Evolutionary conservation across 2,329 filamentous ascomycete species (phyloP).

Genomic region (Fusarium proliferatum): DNA sequence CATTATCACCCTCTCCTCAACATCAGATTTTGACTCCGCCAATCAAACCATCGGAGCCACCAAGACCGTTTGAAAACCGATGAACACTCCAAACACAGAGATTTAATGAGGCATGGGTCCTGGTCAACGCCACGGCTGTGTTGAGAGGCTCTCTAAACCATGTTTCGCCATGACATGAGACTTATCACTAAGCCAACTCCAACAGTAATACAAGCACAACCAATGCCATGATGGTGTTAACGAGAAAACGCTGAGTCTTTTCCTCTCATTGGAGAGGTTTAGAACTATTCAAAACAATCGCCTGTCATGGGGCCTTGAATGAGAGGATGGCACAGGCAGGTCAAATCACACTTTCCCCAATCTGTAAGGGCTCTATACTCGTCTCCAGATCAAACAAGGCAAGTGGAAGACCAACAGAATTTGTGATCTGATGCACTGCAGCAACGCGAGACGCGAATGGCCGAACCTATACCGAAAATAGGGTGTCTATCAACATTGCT

Average conservation of each 20-base stretch:
- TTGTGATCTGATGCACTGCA: constrained; percentile 22
- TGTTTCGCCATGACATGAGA: constrained; percentile 2
- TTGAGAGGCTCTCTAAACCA: not conserved
- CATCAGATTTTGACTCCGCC: constrained; percentile 69
- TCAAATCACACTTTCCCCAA: constrained; percentile 18
- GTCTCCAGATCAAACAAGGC: constrained; percentile 5
- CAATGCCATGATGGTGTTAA: constrained; percentile 11
- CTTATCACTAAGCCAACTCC: not conserved
- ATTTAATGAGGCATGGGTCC: constrained; percentile 9
- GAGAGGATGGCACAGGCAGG: constrained; percentile 6
- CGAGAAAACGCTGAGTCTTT: not conserved
- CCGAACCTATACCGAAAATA: constrained; percentile 25
- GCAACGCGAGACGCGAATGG: constrained; percentile 33
- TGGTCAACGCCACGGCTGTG: constrained; percentile 20
- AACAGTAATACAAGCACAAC: not conserved
- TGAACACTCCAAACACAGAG: constrained; percentile 17
- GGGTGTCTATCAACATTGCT: constrained; percentile 15
- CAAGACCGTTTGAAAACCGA: constrained; percentile 33
- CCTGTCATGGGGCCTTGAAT: constrained; percentile 12
- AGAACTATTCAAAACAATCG: constrained; percentile 1
- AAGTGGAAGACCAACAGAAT: constrained; percentile 30
- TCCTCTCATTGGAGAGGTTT: constrained; percentile 1
- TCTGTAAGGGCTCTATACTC: constrained; percentile 18
- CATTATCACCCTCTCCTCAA: constrained; percentile 67
- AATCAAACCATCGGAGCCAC: constrained; percentile 59